phyloP scores from a whole-genome alignment of 1,139 yeast species.

The Maudiozyma humilis region DNA sequence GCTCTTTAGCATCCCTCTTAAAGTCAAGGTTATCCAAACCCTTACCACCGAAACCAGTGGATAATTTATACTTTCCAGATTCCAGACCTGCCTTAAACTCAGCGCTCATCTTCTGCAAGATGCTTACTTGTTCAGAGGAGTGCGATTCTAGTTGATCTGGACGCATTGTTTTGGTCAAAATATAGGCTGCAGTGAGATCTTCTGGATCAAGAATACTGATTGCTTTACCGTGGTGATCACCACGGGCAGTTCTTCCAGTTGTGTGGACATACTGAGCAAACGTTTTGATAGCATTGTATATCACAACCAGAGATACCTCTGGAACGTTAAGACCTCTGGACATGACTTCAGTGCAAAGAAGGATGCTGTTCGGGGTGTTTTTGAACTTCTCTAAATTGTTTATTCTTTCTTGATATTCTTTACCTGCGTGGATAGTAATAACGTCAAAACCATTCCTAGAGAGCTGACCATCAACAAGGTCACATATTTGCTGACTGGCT shows the following conservation, averaged over 20 bases:
- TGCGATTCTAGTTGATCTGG: conserved; percentile 37
- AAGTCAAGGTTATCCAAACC: conserved; percentile 79
- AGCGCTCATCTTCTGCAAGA: conserved; percentile 45
- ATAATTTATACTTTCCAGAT: conserved; percentile 58
- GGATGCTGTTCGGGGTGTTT: conserved; percentile 44
- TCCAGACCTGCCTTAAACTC: conserved; percentile 56
- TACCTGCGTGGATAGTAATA: conserved; percentile 83
- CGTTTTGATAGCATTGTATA: conserved; percentile 85
- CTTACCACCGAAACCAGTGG: conserved; percentile 86
- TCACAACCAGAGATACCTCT: conserved; percentile 67
- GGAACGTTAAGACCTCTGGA: conserved; percentile 93
- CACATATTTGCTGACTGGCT: conserved; percentile 79
- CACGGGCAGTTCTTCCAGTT: conserved; percentile 95
- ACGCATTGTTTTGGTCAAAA: conserved; percentile 56
- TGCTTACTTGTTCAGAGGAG: conserved; percentile 35
- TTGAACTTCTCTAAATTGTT: conserved; percentile 68
- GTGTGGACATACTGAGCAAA: conserved; percentile 95
- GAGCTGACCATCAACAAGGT: conserved; percentile 52
- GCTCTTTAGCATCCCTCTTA: conserved; percentile 50
- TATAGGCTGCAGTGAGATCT: conserved; percentile 64
- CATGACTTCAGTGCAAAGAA: conserved; percentile 88
- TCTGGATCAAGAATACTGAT: conserved; percentile 58
- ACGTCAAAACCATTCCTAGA: conserved; percentile 50
- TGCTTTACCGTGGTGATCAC: conserved; percentile 73
- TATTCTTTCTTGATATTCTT: conserved; percentile 78